These are phyloP conservation scores for Hanseniaspora vineae DNA, from an alignment of 805 yeast genomes.

Conservation along the genomic window DNA sequence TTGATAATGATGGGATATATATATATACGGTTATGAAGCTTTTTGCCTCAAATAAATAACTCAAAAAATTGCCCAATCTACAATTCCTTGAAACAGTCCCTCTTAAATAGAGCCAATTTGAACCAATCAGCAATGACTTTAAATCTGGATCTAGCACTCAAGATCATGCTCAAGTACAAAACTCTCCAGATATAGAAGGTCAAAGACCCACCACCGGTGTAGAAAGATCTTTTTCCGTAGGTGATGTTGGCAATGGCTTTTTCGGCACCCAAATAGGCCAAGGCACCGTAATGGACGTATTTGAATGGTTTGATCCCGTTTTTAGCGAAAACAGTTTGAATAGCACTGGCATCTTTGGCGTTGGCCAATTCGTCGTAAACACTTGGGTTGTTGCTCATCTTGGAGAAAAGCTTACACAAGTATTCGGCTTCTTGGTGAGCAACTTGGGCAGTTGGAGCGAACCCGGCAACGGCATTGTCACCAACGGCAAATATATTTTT, in stretches of 20 bases:
- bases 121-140: slow-evolving; percentile 82
- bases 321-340: slow-evolving; percentile 31
- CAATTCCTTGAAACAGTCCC: slow-evolving; percentile 84
- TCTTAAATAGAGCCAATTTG: slow-evolving; percentile 77
- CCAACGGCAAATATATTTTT: slow-evolving; percentile 79
- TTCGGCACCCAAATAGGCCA: slow-evolving; percentile 88
- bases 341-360: slow-evolving; percentile 26
- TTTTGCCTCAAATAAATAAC: too few relatives aligned
- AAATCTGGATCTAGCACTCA: slow-evolving; percentile 76
- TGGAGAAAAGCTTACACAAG: slow-evolving; percentile 61
- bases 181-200: slow-evolving; percentile 91
- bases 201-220: slow-evolving; percentile 76
- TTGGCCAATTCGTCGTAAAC: slow-evolving; percentile 26
- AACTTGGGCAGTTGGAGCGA: slow-evolving; percentile 95
- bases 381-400: slow-evolving; percentile 28
- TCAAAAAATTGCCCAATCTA: slow-evolving; percentile 7
- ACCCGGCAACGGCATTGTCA: slow-evolving; percentile 80
- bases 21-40: too few relatives aligned
- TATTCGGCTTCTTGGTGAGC: slow-evolving; percentile 88
- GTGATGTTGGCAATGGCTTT: slow-evolving; percentile 88
- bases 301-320: slow-evolving; percentile 51
- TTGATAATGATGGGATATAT: too few relatives aligned
- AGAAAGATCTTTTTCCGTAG: slow-evolving; percentile 64
- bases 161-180: slow-evolving; percentile 80
- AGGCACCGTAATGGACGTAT: slow-evolving; percentile 81